Base-by-base conservation (phyloP, 352 stramenopile genomes). In the Globisporangium cystogenes region DNA sequence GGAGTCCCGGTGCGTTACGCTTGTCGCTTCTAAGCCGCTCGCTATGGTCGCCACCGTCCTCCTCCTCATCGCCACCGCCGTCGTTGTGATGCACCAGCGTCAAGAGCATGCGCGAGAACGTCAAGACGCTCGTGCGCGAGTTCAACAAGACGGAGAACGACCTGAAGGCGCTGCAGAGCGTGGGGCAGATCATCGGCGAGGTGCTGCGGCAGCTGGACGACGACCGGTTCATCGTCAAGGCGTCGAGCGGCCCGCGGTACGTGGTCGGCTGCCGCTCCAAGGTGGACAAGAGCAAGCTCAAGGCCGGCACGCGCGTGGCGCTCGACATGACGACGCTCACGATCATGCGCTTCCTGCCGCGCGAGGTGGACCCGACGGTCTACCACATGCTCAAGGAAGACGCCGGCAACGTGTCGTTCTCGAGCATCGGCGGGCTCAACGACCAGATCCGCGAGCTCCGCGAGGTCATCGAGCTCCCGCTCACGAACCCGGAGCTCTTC, bases 291-390 rank as follows among this genome's bases (percentile, higher is more conserved):
- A 76, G 65, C 48, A 98, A 98, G 61, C 87, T 99, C 47, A 98
- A 98, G 79, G 89, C 93, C 26, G 97, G 97, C 48, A 99, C 95
- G 21, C 82, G 97, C 42, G 97, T 99, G 35, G 96, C 96, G 27
- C 76, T 99, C 43, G 97, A 99, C 73, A 99, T 99, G 95, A 99
- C 97, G n/a, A 99, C 97, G 51, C 82, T 99, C 51, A 99, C 97
- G 35, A 99, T 99, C 74, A 99, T 99, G 96, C 90, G 96, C 52
- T 87, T 96, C 55, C 76, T 99, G 53, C 97, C 97, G 20, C 86
- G 97, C 50, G 96, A 99, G 63, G 96, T 99, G 53, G 97, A 99
- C 72, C 97, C 97, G 21, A 99, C 95, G 4, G 98, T 99, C 31
- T 99, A 99, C 76, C 96, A 99, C 76, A 99, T 99, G 98, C 91